Conservation (phyloP, 805 yeast genomes). For the Pichia kluyveri region DNA sequence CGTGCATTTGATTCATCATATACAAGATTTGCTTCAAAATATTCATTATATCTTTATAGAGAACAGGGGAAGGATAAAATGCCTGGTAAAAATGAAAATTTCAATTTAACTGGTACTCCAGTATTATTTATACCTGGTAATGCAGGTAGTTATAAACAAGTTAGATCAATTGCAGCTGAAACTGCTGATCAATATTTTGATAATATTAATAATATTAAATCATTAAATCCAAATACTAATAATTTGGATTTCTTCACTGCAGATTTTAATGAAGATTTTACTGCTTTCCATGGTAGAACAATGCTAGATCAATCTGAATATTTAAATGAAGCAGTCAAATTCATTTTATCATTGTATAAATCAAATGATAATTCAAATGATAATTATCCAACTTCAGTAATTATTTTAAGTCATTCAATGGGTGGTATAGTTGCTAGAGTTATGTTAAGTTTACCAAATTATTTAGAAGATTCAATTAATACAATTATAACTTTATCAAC, state of each 20-base stretch:
- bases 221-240: slow-evolving; percentile 25
- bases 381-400: slow-evolving; percentile 44
- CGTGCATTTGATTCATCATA: slow-evolving; percentile 63
- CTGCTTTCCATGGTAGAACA: slow-evolving; percentile 94
- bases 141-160: slow-evolving; percentile 91
- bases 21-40: slow-evolving; percentile 67
- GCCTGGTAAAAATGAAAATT: slow-evolving; percentile 33
- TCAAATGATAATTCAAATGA: slow-evolving; percentile 12
- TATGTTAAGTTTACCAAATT: slow-evolving; percentile 73
- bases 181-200: slow-evolving; percentile 48
- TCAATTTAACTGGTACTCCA: slow-evolving; percentile 60
- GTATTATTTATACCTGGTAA: slow-evolving; percentile 94
- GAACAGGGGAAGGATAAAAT: slow-evolving; percentile 64
- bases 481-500: slow-evolving; percentile 81
- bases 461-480: slow-evolving; percentile 60
- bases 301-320: slow-evolving; percentile 90
- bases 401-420: slow-evolving; percentile 89
- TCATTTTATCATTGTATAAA: slow-evolving; percentile 63
- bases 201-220: slow-evolving; percentile 18
- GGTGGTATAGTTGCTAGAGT: slow-evolving; percentile 93
- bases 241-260: slow-evolving; percentile 82
- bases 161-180: slow-evolving; percentile 83
- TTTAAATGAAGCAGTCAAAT: slow-evolving; percentile 75
- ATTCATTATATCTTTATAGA: slow-evolving; percentile 75
- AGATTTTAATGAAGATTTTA: slow-evolving; percentile 91